Evolutionary conservation across 176 grass and related monocot genomes (phyloP).

Genomic region (Chloris gayana): DNA sequence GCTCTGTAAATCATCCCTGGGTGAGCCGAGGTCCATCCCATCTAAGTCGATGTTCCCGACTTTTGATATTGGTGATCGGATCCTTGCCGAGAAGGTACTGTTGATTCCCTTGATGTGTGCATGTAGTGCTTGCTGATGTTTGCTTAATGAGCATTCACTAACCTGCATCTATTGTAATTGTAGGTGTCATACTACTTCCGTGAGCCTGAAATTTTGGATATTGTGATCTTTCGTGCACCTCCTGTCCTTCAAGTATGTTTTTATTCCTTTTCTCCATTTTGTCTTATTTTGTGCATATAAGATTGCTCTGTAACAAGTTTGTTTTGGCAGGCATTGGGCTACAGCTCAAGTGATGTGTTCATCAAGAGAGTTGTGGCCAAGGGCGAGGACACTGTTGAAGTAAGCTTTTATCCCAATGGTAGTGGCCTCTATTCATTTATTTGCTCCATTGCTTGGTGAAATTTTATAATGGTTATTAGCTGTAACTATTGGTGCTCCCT

Average conservation of each 20-base stretch:
- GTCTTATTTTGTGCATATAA: neutral
- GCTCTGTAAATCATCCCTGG: slow-evolving; percentile 72
- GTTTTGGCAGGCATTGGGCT: slow-evolving; percentile 64
- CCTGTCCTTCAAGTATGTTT: slow-evolving; percentile 62
- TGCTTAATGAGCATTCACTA: neutral
- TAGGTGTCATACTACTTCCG: slow-evolving; percentile 88
- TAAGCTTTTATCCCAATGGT: slow-evolving; percentile 71
- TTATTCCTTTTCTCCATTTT: slow-evolving; percentile 15
- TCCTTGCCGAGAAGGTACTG: slow-evolving; percentile 90
- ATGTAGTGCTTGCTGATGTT: slow-evolving; percentile 27
- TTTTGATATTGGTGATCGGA: slow-evolving; percentile 93
- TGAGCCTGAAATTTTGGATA: slow-evolving; percentile 84
- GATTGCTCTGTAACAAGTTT: neutral
- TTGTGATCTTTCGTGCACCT: slow-evolving; percentile 86
- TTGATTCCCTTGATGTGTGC: neutral
- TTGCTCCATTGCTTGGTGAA: neutral
- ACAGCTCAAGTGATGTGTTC: slow-evolving; percentile 87
- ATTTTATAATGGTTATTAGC: neutral
- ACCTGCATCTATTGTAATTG: neutral
- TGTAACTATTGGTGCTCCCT: slow-evolving; percentile 16
- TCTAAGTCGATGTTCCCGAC: slow-evolving; percentile 94
- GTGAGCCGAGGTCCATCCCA: slow-evolving; percentile 88
- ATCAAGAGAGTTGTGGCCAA: slow-evolving; percentile 96
- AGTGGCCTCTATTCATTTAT: slow-evolving; percentile 25
- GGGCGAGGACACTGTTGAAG: slow-evolving; percentile 83